A percentile compares a stretch with the other conserved stretches of the same genome.
These are phyloP conservation scores for Zygosaccharomyces pseudobailii DNA, from an alignment of 1,139 yeast genomes.

Conservation along the genomic window DNA sequence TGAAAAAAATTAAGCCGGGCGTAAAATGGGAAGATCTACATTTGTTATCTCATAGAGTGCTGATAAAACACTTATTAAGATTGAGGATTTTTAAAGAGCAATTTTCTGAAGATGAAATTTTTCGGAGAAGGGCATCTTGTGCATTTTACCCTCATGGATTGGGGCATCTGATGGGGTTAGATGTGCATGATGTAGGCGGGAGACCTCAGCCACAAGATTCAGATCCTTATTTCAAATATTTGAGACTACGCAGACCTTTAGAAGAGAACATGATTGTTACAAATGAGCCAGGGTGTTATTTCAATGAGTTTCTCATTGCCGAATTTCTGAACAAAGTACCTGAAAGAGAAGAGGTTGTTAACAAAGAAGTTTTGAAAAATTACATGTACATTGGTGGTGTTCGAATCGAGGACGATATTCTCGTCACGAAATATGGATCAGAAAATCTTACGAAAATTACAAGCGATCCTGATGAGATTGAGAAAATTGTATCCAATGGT, in stretches of 20 bases:
- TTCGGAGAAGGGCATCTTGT: slow-evolving; percentile 62
- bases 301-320: slow-evolving; percentile 74
- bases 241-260: slow-evolving; percentile 73
- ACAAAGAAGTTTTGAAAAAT: slow-evolving; percentile 60
- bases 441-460: slow-evolving; percentile 82
- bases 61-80: slow-evolving; percentile 64
- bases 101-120: slow-evolving; percentile 59
- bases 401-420: slow-evolving; percentile 88
- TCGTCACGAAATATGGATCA: slow-evolving; percentile 69
- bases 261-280: slow-evolving; percentile 81
- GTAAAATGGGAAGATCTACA: slow-evolving; percentile 83
- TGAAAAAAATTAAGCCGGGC: slow-evolving; percentile 74
- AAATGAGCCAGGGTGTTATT: slow-evolving; percentile 93
- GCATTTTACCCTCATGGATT: slow-evolving; percentile 92
- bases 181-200: slow-evolving; percentile 95
- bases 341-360: slow-evolving; percentile 54
- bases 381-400: slow-evolving; percentile 94
- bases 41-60: slow-evolving; percentile 66
- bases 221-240: slow-evolving; percentile 65
- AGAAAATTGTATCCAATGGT: slow-evolving; percentile 69
- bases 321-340: slow-evolving; percentile 53
- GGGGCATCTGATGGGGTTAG: slow-evolving; percentile 92
- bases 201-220: slow-evolving; percentile 77
- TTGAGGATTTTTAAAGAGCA: slow-evolving; percentile 72
- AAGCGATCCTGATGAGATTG: slow-evolving; percentile 76